These are phyloP conservation scores for Syzygium grande DNA, from an alignment of 345 rosid species.

Conservation along the genomic window DNA sequence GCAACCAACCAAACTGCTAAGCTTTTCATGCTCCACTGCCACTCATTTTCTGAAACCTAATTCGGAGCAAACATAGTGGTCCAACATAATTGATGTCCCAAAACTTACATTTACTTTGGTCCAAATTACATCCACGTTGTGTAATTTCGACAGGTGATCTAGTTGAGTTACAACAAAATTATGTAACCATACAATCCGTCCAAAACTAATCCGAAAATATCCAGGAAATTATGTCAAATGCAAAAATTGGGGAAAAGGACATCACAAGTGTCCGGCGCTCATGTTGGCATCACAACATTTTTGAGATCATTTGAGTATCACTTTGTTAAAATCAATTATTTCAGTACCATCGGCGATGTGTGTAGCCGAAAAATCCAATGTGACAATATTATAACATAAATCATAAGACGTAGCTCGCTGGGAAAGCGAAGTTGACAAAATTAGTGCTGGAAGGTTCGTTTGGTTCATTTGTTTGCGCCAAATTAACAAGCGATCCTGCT, in stretches of 20 bases:
- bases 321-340: background rate
- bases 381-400: background rate
- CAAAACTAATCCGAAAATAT: background rate
- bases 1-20: background rate
- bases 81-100: background rate
- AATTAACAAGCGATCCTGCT: background rate
- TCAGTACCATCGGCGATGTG: background rate
- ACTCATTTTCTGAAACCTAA: background rate
- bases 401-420: background rate
- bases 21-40: background rate
- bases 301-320: background rate
- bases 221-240: background rate
- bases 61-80: background rate
- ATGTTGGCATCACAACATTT: background rate
- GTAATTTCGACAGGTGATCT: too few relatives aligned
- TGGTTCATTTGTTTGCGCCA: background rate
- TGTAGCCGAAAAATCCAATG: background rate
- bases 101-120: too few relatives aligned
- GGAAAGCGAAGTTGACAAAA: background rate
- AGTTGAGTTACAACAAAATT: background rate
- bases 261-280: rapidly evolving
- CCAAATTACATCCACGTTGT: background rate
- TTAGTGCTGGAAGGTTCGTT: background rate
- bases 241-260: background rate
- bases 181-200: background rate